Base-by-base conservation (phyloP, 2,329 filamentous ascomycete genomes). In the Calonectria pauciramosa region DNA sequence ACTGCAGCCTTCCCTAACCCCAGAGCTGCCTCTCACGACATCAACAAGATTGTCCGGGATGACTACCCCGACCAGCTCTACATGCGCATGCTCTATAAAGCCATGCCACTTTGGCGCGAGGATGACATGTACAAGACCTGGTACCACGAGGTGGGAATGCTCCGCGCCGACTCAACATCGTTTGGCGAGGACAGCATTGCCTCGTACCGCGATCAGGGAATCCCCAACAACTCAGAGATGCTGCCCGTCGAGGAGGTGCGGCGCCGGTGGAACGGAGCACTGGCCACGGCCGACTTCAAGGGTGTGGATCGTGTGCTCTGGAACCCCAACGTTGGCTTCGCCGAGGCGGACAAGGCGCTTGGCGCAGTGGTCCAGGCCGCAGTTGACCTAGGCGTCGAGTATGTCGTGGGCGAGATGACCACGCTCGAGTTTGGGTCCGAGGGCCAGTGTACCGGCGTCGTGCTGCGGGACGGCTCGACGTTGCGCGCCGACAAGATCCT, bases 261-360 rank as follows among this genome's bases (percentile, higher is more conserved):
- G 59, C 84, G 85, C 78, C 82, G 91, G 71, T 92, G 90, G 82
- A 89, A 89, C 54, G 91, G 90, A 0, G 82, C 90, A 10, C 92
- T 92, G 78, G 87, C 89, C 32, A 88, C 90, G 56, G 88, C 91
- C 38, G 86, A 92, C 74, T 92, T 91, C 79, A 87, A 86, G 9
- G 89, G 86, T 10, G 86, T 91, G 59, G 89, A 89, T 74, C 88
- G 88, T 76, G 86, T 92, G 23, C 86, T 91, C 28, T 87, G 89
- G 77, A 93, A 92, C 84, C 89, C 88, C 74, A 89, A 87, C 38
- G 91, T 90, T 81, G 91, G 91, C 2, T 92, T 90, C 87, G 90
- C 88, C 23, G 89, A 90, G 66, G 91, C 91, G 16, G 90, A 90
- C 71, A 89, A 91, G 81, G 87, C 89, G 47, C 83, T 93, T 63